Evolutionary conservation across 108 stramenopile genomes (phyloP).

Genomic region (Mediolabrus comicus): DNA sequence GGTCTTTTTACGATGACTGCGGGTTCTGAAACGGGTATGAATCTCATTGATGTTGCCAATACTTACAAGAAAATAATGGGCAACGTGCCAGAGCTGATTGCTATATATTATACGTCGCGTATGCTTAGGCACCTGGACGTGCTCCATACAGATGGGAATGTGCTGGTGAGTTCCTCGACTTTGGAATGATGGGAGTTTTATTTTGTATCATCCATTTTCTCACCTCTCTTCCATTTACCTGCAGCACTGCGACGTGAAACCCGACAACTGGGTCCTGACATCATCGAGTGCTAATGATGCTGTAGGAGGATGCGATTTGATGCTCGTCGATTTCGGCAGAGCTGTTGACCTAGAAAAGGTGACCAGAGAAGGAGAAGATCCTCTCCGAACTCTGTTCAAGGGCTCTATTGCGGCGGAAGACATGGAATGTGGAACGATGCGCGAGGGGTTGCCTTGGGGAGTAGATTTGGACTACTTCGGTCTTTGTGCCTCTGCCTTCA

Average conservation of each 20-base stretch:
- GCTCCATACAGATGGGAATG: slow-evolving; percentile 76
- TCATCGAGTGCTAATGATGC: slow-evolving; percentile 20
- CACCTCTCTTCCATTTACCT: background rate
- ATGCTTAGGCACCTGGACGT: slow-evolving; percentile 66
- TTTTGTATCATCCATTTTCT: no score
- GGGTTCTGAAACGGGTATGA: slow-evolving; percentile 68
- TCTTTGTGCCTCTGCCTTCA: slow-evolving; percentile 57
- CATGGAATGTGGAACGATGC: slow-evolving; percentile 74
- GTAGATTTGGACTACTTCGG: slow-evolving; percentile 82
- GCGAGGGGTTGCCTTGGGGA: slow-evolving; percentile 64
- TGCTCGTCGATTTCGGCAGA: slow-evolving; percentile 83
- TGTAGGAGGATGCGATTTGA: slow-evolving; percentile 56
- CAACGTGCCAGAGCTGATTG: slow-evolving; percentile 71
- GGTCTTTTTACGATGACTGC: slow-evolving; percentile 76
- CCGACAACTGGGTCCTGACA: slow-evolving; percentile 80
- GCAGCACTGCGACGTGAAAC: slow-evolving; percentile 83
- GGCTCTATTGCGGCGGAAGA: slow-evolving; percentile 60
- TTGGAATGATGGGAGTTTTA: background rate
- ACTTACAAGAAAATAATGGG: slow-evolving; percentile 55
- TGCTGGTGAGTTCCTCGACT: slow-evolving; percentile 59
- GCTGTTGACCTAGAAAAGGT: slow-evolving; percentile 57
- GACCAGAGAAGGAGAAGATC: slow-evolving; percentile 18
- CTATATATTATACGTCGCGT: slow-evolving; percentile 68
- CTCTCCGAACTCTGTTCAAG: slow-evolving; percentile 43
- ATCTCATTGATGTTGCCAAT: slow-evolving; percentile 75